Percentiles rank a stretch among this genome's conserved stretches.
Evolutionary conservation across 352 stramenopile genomes (phyloP).

Genomic region (Globisporangium uncinulatum): DNA sequence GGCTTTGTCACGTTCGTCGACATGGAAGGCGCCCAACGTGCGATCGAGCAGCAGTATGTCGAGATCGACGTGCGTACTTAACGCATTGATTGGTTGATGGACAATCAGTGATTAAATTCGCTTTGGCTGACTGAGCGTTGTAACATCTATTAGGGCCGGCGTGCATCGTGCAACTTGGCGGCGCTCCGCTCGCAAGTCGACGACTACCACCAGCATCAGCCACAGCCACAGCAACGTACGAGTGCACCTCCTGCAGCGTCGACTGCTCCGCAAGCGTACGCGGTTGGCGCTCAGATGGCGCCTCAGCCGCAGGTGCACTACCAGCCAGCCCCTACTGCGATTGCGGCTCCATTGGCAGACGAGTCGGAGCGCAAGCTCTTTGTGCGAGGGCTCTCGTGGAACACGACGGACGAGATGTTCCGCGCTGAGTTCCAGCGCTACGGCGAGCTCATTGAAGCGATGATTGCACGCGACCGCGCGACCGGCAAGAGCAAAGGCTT

Average conservation of each 20-base stretch:
- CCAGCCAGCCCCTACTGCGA: slow-evolving; percentile 2
- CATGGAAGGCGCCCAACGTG: slow-evolving; percentile 48
- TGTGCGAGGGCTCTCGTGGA: slow-evolving; percentile 48
- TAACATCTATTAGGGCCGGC: slow-evolving; percentile 21
- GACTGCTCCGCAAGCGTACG: neutral
- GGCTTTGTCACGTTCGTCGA: slow-evolving; percentile 68
- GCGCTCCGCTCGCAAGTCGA: slow-evolving; percentile 32
- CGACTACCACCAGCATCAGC: slow-evolving; percentile 25
- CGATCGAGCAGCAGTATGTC: slow-evolving; percentile 38
- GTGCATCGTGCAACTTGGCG: slow-evolving; percentile 47
- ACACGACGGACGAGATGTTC: slow-evolving; percentile 47
- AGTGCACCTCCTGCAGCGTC: neutral
- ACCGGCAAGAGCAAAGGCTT: slow-evolving; percentile 68
- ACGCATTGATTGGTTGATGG: neutral
- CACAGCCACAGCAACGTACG: slow-evolving; percentile 3
- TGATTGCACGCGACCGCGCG: slow-evolving; percentile 38
- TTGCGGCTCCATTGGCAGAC: slow-evolving; percentile 8
- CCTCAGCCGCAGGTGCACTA: slow-evolving; percentile 10
- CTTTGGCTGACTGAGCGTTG: neutral
- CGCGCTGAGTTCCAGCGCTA: slow-evolving; percentile 55
- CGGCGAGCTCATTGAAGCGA: slow-evolving; percentile 48
- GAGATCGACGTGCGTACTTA: slow-evolving; percentile 47
- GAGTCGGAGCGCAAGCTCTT: slow-evolving; percentile 63
- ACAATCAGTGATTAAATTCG: neutral
- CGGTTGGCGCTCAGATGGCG: neutral